Percentiles rank a stretch among this genome's conserved stretches.
Evolutionary conservation across 805 yeast genomes (phyloP).

Genomic region (Clavispora vitiphila): DNA sequence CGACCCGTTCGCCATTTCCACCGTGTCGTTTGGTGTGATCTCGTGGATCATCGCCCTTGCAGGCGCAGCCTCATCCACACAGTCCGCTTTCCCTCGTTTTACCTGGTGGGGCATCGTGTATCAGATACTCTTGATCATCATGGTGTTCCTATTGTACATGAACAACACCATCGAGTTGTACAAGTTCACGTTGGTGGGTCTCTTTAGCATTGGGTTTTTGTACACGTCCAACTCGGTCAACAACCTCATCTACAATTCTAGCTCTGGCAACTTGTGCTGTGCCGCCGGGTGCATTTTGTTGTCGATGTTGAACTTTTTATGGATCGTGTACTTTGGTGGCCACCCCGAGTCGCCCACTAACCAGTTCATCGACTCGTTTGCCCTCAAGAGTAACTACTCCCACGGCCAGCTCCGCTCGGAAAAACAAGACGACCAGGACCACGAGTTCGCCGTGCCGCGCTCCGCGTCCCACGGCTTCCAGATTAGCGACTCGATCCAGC

Average conservation of each 20-base stretch:
- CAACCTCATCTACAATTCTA: constrained; percentile 62
- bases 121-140: constrained; percentile 56
- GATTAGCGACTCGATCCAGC: constrained; percentile 31
- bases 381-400: constrained; percentile 44
- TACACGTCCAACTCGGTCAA: constrained; percentile 85
- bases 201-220: constrained; percentile 66
- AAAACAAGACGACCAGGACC: constrained; percentile 21
- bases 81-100: constrained; percentile 61
- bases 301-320: constrained; percentile 74
- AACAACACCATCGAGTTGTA: constrained; percentile 66
- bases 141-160: constrained; percentile 48
- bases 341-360: constrained; percentile 85
- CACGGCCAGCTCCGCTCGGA: constrained; percentile 31
- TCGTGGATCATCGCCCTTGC: constrained; percentile 89
- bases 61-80: constrained; percentile 57
- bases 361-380: constrained; percentile 78
- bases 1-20: constrained; percentile 85
- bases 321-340: constrained; percentile 88
- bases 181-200: constrained; percentile 51
- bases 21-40: constrained; percentile 65
- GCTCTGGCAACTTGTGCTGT: constrained; percentile 72
- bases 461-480: constrained; percentile 21
- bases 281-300: constrained; percentile 88
- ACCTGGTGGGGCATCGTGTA: constrained; percentile 97
- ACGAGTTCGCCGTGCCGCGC: constrained; percentile 18